Base-by-base conservation (phyloP, 768 basidiomycete genomes). In the Hebeloma cylindrosporum region DNA sequence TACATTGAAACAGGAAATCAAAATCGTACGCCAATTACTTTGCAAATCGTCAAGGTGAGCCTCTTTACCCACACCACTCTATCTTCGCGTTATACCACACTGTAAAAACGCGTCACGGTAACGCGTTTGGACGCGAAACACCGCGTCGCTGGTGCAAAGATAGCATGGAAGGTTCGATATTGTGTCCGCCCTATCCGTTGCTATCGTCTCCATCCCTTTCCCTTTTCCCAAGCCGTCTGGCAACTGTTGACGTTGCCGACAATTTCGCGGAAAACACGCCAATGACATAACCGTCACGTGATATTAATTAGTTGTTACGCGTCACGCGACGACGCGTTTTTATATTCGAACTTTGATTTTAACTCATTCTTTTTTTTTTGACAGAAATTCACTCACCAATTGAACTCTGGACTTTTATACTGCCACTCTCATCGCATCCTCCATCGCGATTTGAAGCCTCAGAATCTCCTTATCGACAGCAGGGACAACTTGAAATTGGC, bases 391-490 rank as follows among this genome's bases (percentile, higher is more conserved):
- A 93, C 93, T 40, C 83, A 87, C 61, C 95, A 99, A 64, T 79
- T 99, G 50, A 83, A 82, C 53, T 85, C 88, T 38, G 96, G 96
- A 4, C 74, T 99, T 18, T 77, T 93, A 51, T 96, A 93, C 67
- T 94, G 94, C 66, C 95, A 97, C 61, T 85, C 93, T 5, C 93
- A 94, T 58, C 82, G 94, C 17, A 93, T 98, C 56, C 79, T 98
- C n/a, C 94, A 97, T 60, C 85, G 95, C 37, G 95, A 98, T 66
- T 76, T 98, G 54, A 98, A 95, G 66, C 93, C 93, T 1, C 94
- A 97, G 69, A 97, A 98, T 66, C 70, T 97, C 44, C 77, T 98
- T 47, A 96, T 98, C 62, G 85, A 93, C 71, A 84, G 82, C 52
- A 70, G 81, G 40, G 83, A 90, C 52, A 95, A 96, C 62, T 78